These are phyloP conservation scores for Syncephalis fuscata DNA, from an alignment of 371 early-diverging fungal species.

Conservation along the genomic window DNA sequence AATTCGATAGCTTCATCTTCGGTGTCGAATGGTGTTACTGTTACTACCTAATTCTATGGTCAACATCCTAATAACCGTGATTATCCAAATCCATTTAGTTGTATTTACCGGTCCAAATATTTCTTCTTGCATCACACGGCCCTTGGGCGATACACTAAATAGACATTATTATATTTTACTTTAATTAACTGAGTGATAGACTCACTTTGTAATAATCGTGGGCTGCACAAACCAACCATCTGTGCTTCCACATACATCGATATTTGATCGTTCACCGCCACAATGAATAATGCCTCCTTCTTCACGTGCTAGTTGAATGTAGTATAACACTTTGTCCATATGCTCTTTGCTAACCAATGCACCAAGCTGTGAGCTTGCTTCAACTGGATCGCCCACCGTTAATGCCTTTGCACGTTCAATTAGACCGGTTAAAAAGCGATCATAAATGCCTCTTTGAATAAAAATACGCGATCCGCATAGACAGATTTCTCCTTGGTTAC, in stretches of 20 bases:
- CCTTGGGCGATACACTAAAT: conserved; percentile 22
- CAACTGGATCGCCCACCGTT: conserved; percentile 45
- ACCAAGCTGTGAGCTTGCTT: conserved; percentile 31
- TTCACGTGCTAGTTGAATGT: conserved; percentile 40
- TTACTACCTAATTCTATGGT: conserved; percentile 21
- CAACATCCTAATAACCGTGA: neutral
- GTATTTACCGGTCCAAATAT: conserved; percentile 59
- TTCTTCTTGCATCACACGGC: conserved; percentile 55
- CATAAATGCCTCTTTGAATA: conserved; percentile 39
- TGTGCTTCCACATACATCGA: conserved; percentile 5
- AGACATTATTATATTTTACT: too few relatives aligned
- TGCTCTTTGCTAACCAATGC: conserved; percentile 41
- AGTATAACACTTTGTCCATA: conserved; percentile 43
- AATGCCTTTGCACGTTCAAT: conserved; percentile 18
- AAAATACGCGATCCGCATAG: conserved; percentile 47
- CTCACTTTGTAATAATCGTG: conserved; percentile 39
- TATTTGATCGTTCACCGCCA: conserved; percentile 15
- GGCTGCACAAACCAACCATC: conserved; percentile 51
- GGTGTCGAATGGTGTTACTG: conserved; percentile 48
- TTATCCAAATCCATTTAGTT: neutral
- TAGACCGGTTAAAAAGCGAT: conserved; percentile 29
- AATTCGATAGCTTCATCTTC: conserved; percentile 45
- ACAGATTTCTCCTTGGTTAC: conserved; percentile 59
- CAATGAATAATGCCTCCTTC: conserved; percentile 45
- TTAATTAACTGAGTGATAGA: too few relatives aligned